These are phyloP conservation scores for Gremmenia infestans DNA, from an alignment of 2,329 filamentous ascomycete species.

Conservation along the genomic window DNA sequence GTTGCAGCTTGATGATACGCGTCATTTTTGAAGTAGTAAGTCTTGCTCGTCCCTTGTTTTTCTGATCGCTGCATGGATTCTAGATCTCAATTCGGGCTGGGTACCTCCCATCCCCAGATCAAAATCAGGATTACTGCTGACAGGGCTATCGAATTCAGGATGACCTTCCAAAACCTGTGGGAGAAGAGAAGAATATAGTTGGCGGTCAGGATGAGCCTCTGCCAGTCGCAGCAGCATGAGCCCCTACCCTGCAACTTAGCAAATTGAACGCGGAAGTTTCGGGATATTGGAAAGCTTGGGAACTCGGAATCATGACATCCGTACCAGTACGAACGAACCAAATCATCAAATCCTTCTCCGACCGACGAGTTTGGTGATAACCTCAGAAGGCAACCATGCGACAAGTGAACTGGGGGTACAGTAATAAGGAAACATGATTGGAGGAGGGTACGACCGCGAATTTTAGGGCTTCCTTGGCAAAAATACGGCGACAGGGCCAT, in stretches of 20 bases:
- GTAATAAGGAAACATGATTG: too few relatives aligned
- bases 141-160: conserved; percentile 33
- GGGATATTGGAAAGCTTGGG: too few relatives aligned
- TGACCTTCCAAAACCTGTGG: conserved; percentile 43
- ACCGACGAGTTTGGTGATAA: too few relatives aligned
- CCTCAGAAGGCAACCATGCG: too few relatives aligned
- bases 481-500: too few relatives aligned
- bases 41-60: neutral
- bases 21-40: conserved; percentile 86
- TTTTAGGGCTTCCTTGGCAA: too few relatives aligned
- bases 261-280: neutral
- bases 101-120: neutral
- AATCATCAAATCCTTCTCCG: too few relatives aligned
- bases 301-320: too few relatives aligned
- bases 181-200: conserved; percentile 16
- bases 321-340: too few relatives aligned
- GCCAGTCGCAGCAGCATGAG: neutral
- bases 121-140: conserved; percentile 6
- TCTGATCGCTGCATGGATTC: neutral
- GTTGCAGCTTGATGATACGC: conserved; percentile 92
- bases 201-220: conserved; percentile 21
- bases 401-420: too few relatives aligned
- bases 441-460: too few relatives aligned
- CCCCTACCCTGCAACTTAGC: neutral
- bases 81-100: too few relatives aligned